Evolutionary conservation across 345 rosid genomes (phyloP).

Genomic region (Murraya paniculata): DNA sequence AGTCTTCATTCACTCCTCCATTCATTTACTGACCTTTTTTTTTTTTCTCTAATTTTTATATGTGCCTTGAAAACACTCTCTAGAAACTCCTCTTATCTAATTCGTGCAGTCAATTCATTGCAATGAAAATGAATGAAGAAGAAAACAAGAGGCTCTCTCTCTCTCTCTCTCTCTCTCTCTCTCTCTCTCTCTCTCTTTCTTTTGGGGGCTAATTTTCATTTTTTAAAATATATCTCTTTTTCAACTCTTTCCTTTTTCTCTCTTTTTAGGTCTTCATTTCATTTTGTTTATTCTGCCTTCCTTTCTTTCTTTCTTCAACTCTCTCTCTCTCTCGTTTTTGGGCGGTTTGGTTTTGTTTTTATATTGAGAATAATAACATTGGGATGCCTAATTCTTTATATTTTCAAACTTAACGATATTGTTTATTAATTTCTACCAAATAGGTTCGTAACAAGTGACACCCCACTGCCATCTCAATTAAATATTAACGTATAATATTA

Average conservation of each 20-base stretch:
- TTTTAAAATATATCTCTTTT: not conserved
- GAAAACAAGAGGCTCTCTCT: not conserved
- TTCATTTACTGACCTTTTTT: not conserved
- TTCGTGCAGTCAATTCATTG: slow-evolving; percentile 1
- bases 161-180: not conserved
- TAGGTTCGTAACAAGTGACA: not conserved
- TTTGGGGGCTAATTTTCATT: too few relatives aligned
- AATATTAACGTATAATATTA: too few relatives aligned
- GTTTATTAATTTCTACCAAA: not conserved
- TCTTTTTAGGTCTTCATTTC: not conserved
- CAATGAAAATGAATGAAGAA: not conserved
- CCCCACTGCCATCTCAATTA: too few relatives aligned
- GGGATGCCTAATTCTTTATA: not conserved
- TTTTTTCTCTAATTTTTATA: not conserved
- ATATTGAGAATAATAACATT: not conserved
- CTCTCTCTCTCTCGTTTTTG: not conserved
- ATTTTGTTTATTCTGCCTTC: not conserved
- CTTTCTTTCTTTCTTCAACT: too few relatives aligned
- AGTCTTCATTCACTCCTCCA: not conserved
- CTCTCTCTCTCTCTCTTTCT: not conserved
- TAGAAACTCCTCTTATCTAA: not conserved
- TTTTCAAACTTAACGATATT: not conserved
- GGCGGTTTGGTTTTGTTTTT: not conserved
- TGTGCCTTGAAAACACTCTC: not conserved
- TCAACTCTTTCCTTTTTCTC: not conserved